Evolutionary conservation across 306 rosid genomes (phyloP), one percentile per base, ranked within the genome.

Genomic region (Mimosa pudica): DNA sequence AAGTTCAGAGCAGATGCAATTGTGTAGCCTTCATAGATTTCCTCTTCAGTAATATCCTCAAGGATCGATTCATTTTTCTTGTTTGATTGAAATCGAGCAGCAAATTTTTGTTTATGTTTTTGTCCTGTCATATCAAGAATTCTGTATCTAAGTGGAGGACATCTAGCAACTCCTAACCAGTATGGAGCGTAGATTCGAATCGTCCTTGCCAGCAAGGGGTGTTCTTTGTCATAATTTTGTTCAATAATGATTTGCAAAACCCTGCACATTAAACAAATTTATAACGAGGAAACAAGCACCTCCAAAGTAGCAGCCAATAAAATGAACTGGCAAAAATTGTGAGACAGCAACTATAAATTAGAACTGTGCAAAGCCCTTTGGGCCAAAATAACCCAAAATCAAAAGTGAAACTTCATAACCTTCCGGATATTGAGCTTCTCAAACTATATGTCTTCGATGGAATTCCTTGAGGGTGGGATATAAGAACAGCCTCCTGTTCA

Each of bases 371-470:
- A 0, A 0, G 2, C 33, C 4, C 5, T 38, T 38, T 5, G 42
- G 42, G 42, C 2, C 42, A 6, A 8, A 18, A 20, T 3, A 58
- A 0, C 4, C 33, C 36, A 10, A 24, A 24, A 61, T 7, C 4
- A 61, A 10, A 61, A 61, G 41, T 70, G 79, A 42, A 77, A 72
- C 76, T 66, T 70, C 33, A 74, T 77, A 85, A 94, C 99, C 99
- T 93, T 95, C 94, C 97, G 77, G 99, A 90, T 89, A 91, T 84
- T 33, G 98, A 93, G 81, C 98, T 95, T 90, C 97, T 93, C 81
- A 95, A 89, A 85, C 94, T 88, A 24, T 91, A 71, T 77, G 97
- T 89, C 84, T 89, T 93, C 7, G 97, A 64, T 12, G 98, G 94
- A 76, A 74, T 87, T 77, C 84, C 90, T 6, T 73, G 85, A 85